Conservation (phyloP, 306 rosid species). For the Rubus parviflorus region DNA sequence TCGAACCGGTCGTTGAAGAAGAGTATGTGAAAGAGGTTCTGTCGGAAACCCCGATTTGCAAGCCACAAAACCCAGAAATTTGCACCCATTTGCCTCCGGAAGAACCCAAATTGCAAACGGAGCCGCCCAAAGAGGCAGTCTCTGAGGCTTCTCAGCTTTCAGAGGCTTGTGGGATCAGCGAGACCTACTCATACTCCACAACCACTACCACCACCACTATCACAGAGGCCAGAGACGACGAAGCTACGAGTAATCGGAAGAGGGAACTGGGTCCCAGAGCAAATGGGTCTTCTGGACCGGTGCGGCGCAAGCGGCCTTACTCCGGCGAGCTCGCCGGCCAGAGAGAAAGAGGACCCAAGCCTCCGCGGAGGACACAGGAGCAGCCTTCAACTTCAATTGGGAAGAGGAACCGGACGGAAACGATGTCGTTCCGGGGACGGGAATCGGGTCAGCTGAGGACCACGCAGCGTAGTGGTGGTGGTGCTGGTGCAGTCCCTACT, state of each 20-base stretch:
- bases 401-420: conserved; percentile 36
- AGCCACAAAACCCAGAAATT: conserved; percentile 31
- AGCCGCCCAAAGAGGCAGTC: conserved; percentile 26
- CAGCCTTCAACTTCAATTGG: conserved; percentile 36
- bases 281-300: conserved; percentile 29
- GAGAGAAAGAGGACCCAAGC: conserved; percentile 43
- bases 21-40: conserved; percentile 88
- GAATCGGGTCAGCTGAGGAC: conserved; percentile 37
- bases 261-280: conserved; percentile 40
- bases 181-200: conserved; percentile 57
- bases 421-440: conserved; percentile 38
- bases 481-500: conserved; percentile 25
- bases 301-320: conserved; percentile 51
- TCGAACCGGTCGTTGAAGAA: conserved; percentile 50
- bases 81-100: conserved; percentile 22
- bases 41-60: conserved; percentile 73
- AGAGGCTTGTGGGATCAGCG: conserved; percentile 56
- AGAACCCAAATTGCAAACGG: conserved; percentile 15
- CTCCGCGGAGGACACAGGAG: conserved; percentile 11
- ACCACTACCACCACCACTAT: conserved; percentile 56
- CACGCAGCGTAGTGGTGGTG: conserved; percentile 27
- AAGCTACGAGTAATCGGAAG: conserved; percentile 60
- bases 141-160: conserved; percentile 48
- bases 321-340: conserved; percentile 33
- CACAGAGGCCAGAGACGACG: conserved; percentile 60